Percentiles rank a stretch among this genome's conserved stretches.
Conservation (phyloP, 805 yeast species). For the Kodamaea neixiangensis region DNA sequence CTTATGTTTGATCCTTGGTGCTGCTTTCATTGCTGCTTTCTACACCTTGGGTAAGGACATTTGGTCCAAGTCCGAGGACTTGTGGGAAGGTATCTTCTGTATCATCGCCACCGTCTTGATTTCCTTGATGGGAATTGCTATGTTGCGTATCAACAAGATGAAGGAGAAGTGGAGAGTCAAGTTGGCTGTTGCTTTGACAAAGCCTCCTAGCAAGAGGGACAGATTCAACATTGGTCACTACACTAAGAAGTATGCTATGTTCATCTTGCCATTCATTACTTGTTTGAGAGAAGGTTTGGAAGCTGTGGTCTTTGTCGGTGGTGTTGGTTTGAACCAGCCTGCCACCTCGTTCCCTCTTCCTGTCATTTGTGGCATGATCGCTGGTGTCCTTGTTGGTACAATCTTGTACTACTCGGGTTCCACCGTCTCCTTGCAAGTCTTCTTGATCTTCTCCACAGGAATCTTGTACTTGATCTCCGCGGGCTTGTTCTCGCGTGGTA, state of each 20-base stretch:
- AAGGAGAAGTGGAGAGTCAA: slow-evolving; percentile 32
- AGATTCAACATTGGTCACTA: slow-evolving; percentile 50
- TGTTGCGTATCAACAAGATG: slow-evolving; percentile 32
- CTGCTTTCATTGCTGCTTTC: slow-evolving; percentile 26
- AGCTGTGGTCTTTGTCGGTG: slow-evolving; percentile 95
- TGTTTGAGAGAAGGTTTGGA: slow-evolving; percentile 95
- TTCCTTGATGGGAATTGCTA: slow-evolving; percentile 29
- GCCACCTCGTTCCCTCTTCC: slow-evolving; percentile 28
- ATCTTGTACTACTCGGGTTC: slow-evolving; percentile 27
- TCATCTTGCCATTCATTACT: slow-evolving; percentile 85
- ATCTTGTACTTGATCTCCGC: slow-evolving; percentile 27
- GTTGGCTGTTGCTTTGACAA: slow-evolving; percentile 27
- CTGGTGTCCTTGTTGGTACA: slow-evolving; percentile 23
- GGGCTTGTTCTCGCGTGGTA: slow-evolving; percentile 27
- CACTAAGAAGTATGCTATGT: slow-evolving; percentile 80
- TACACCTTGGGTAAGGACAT: slow-evolving; percentile 23
- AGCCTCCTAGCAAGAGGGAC: slow-evolving; percentile 17
- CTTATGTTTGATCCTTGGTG: slow-evolving; percentile 23
- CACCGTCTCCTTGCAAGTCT: slow-evolving; percentile 23
- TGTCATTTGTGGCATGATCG: slow-evolving; percentile 24
- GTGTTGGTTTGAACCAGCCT: slow-evolving; percentile 70
- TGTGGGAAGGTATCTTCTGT: slow-evolving; percentile 30
- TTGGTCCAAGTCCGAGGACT: slow-evolving; percentile 25
- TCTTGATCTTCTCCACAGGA: slow-evolving; percentile 27
- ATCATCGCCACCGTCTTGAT: slow-evolving; percentile 27